Base-by-base conservation (phyloP, 768 basidiomycete genomes). In the Lactifluus subvellereus region DNA sequence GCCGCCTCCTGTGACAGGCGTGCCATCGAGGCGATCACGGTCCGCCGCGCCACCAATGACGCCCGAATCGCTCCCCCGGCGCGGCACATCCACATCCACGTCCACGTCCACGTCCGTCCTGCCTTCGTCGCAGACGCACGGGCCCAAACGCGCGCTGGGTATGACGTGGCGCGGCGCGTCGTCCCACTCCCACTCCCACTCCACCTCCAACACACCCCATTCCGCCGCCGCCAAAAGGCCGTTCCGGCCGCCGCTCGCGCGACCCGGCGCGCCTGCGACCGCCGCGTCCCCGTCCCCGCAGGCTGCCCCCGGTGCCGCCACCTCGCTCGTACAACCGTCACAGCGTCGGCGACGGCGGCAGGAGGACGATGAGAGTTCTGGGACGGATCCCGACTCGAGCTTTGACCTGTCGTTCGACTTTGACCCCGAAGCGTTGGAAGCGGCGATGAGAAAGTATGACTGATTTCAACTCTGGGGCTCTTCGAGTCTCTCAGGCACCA, bases 361-460 rank as follows among this genome's bases (percentile, higher is more conserved):
- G 14, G 47, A 40, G 6, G 45, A 40, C 3, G 14, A 57, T 38
- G 32, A 49, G 20, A 7, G 48, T 1, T 10, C 47, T 16, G 52
- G 38, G 45, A 10, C 57, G 2, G 62, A 64, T 59, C 57, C 62
- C 5, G 58, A 64, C 32, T 64, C 62, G n/a, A 59, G 62, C 53
- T 59, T 64, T 30, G 62, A 64, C 14, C 6, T 64, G 22, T 54
- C 62, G 11, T 64, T 64, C 33, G 58, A 64, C 42, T 59, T 64
- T 59, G 62, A 64, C 33, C 62, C 53, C 5, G 62, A 64, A 4
- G 57, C 38, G 18, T 59, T 64, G 53, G 62, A 64, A 55, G 62
- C 54, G 30, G 57, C 62, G 3, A 59, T 64, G 62, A 42, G 32
- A 40, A 35, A 52, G 13, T 64, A 49, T 20, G 62, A 59, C 49